These are phyloP conservation scores for Phytophthora pluvialis DNA, from an alignment of 352 stramenopile genomes.

Conservation along the genomic window DNA sequence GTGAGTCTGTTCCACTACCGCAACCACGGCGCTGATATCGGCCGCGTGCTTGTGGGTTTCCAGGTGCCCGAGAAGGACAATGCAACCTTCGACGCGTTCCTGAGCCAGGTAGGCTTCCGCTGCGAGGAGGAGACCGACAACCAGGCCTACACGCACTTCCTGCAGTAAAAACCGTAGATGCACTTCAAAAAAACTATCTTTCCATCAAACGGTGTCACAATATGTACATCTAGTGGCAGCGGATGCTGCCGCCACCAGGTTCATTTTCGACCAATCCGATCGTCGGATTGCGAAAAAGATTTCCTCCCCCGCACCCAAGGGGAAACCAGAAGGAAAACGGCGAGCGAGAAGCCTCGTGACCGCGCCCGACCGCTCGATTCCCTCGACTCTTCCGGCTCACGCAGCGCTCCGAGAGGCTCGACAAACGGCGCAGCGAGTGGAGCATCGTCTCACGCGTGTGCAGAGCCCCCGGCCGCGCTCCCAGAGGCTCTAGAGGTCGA, in stretches of 20 bases:
- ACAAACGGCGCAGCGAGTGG: constrained; percentile 1
- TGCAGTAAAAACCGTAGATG: constrained; percentile 57
- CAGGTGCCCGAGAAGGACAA: constrained; percentile 86
- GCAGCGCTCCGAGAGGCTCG: background rate
- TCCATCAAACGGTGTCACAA: background rate
- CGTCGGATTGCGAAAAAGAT: constrained; percentile 24
- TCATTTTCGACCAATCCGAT: constrained; percentile 19
- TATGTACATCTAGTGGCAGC: background rate
- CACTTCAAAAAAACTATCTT: constrained; percentile 12
- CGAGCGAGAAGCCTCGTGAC: constrained; percentile 17
- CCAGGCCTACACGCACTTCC: constrained; percentile 78
- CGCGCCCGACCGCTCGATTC: constrained; percentile 26
- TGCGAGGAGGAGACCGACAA: constrained; percentile 90
- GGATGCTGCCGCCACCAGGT: background rate
- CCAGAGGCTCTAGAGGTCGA: constrained; percentile 8
- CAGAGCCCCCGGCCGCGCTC: background rate
- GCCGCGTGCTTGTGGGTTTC: constrained; percentile 96
- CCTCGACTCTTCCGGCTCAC: constrained; percentile 1
- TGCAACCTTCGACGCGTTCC: constrained; percentile 63
- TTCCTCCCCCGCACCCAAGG: constrained; percentile 22
- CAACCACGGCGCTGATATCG: constrained; percentile 98
- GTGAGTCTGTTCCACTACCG: constrained; percentile 99
- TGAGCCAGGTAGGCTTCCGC: constrained; percentile 75
- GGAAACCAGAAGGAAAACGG: constrained; percentile 28
- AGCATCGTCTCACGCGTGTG: constrained; percentile 4